Base-by-base conservation (phyloP, 306 rosid genomes). In the Fragaria vesca region DNA sequence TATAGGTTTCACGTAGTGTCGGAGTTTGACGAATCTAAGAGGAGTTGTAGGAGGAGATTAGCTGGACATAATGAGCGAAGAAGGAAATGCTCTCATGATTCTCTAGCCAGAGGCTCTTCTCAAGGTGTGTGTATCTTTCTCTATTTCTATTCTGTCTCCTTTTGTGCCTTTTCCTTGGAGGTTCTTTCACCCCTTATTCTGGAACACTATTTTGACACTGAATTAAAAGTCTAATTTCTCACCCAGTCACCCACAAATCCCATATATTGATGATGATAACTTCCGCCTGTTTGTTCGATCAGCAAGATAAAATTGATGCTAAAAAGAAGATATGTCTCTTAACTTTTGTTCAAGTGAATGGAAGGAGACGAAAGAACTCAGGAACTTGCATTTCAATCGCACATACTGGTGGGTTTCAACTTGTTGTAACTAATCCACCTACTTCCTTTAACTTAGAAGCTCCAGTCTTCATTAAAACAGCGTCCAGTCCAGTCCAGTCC, bases 1-100 rank as follows among this genome's bases (percentile, higher is more conserved):
- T 63, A 55, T 79, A 94, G 98, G 97, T 94, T 94, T 79, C 98
- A 94, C 79, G 88, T 80, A 60, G 89, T 92, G 71, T 87, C 97
- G 11, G 98, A 94, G 81, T 93, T 93, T 78, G 98, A 93, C 79
- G 92, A 93, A 55, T 85, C 97, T 7, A 93, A 93, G 86, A 91
- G 98, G 80, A 93, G 98, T 84, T 93, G 98, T 65, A 86, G 94
- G 83, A 88, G 98, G 81, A 91, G 98, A 88, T 77, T 94, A 50
- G 98, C 98, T n/a, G 98, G 98, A 12, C 98, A 94, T 79, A 94
- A 94, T 52, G 94, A 94, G 72, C 86, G 98, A 78, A 92, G 98
- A 84, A 88, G 98, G 87, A 94, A 94, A 96, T 88, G 89, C 84
- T 82, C 90, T 52, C 89, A 90, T 50, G 93, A 94, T 67, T 90